Evolutionary conservation across 2,329 filamentous ascomycete genomes (phyloP).

Genomic region (Xylariaceae sp.): DNA sequence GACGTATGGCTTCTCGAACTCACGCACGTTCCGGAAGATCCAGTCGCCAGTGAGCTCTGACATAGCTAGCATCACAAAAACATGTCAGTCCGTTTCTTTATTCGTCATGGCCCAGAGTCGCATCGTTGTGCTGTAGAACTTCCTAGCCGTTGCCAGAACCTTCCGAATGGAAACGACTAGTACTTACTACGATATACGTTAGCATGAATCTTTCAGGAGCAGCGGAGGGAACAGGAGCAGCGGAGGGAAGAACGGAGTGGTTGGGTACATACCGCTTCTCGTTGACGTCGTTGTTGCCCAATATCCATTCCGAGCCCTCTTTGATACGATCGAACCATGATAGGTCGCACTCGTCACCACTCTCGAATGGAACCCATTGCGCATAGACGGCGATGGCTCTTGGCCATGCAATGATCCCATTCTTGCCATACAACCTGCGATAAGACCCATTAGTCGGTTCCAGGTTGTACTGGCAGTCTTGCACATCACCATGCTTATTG

Average conservation of each 20-base stretch:
- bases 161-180: too few species aligned
- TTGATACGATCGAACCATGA: constrained; percentile 30
- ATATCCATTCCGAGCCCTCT: constrained; percentile 37
- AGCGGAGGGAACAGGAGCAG: too few species aligned
- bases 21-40: constrained; percentile 43
- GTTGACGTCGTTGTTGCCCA: constrained; percentile 31
- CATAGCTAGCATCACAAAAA: constrained; percentile 29
- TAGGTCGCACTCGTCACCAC: constrained; percentile 33
- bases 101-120: too few species aligned
- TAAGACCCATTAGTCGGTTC: too few species aligned
- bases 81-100: too few species aligned
- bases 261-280: constrained; percentile 25
- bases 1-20: constrained; percentile 46
- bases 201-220: too few species aligned
- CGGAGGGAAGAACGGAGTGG: too few species aligned
- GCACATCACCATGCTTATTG: too few species aligned
- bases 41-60: constrained; percentile 41
- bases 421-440: constrained; percentile 28
- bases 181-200: too few species aligned
- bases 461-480: too few species aligned
- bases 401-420: constrained; percentile 36
- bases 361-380: constrained; percentile 42
- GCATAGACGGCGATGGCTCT: constrained; percentile 43
- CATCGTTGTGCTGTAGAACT: too few species aligned
- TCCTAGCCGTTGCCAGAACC: too few species aligned